Conservation (phyloP, 495 filamentous ascomycete species). For the Aspergillus biplanus region DNA sequence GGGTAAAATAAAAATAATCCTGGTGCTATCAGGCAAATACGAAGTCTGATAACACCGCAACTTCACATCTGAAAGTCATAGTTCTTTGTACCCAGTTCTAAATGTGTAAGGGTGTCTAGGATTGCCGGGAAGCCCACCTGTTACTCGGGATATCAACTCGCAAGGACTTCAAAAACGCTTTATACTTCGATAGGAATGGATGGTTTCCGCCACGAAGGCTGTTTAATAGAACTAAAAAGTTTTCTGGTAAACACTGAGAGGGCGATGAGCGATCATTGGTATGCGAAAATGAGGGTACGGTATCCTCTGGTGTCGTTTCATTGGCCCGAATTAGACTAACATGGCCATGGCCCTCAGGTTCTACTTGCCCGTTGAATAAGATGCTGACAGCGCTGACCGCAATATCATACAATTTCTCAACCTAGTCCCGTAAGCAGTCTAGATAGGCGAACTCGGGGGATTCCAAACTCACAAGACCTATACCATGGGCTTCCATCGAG, state of each 20-base stretch:
- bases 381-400: constrained; percentile 42
- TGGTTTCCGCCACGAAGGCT: constrained; percentile 47
- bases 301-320: background rate
- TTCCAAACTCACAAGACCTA: constrained; percentile 62
- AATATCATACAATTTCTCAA: constrained; percentile 49
- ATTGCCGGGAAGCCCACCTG: background rate
- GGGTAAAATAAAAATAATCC: too few relatives aligned
- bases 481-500: constrained; percentile 74
- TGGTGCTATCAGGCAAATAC: too few relatives aligned
- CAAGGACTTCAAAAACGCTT: constrained; percentile 28
- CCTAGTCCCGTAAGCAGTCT: constrained; percentile 30
- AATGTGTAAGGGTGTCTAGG: background rate
- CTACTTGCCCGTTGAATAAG: constrained; percentile 36
- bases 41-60: too few relatives aligned
- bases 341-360: constrained; percentile 22
- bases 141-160: constrained; percentile 12
- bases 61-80: constrained; percentile 39
- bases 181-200: constrained; percentile 42
- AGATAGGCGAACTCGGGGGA: background rate
- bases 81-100: background rate
- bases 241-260: constrained; percentile 36
- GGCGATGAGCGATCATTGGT: background rate
- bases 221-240: constrained; percentile 39
- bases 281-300: constrained; percentile 19
- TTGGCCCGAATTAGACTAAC: constrained; percentile 3